Evolutionary conservation across 2,329 filamentous ascomycete genomes (phyloP), one percentile per base, ranked within the genome.

Genomic region (Aspergillus costaricaensis): DNA sequence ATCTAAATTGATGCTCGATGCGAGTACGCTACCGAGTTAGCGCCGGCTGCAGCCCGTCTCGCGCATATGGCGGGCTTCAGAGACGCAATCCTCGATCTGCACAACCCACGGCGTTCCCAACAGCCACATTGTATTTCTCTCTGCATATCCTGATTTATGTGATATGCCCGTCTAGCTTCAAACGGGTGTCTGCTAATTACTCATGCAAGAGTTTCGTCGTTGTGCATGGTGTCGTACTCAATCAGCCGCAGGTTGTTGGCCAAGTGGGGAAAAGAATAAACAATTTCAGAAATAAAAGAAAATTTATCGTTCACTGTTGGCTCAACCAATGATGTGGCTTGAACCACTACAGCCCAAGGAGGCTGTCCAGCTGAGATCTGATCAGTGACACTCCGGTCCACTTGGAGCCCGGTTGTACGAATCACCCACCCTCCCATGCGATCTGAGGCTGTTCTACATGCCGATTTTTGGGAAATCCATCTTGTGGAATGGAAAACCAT

Each of bases 1-100:
- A 49, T 60, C 39, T 39, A 48, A 39, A 43, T 19, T 55, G 48
- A 21, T 55, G 53, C 43, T 55, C 27, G 23, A 52, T 48, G 23
- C 39, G n/a, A 55, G 39, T n/a, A 25, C n/a, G 10, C 32, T 25
- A 30, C 19, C 36, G 25, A 21, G 17, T 30, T 55, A 44, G 53
- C 53, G 53, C 53, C 41, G 53, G 39, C 43, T 55, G 53, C 25
- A 44, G 30, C 43, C 39, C 39, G 30, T 47, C 39, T 39, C 25
- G 25, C 23, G 25, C 53, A 55, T 43, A 30, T 30, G 51, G 17
- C 23, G 51, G 38, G 38, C 50, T 39, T 14, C 27, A 36, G 32
- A 19, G 32, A 36, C 32, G 32, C 32, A 36, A 36, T 53, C 17
- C 9, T 27, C 36, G 32, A 30, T 51, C 14, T 51, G 38, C 17